These are phyloP conservation scores for Stachybotrys echinatus DNA, from an alignment of 2,329 filamentous ascomycete genomes.

Conservation along the genomic window DNA sequence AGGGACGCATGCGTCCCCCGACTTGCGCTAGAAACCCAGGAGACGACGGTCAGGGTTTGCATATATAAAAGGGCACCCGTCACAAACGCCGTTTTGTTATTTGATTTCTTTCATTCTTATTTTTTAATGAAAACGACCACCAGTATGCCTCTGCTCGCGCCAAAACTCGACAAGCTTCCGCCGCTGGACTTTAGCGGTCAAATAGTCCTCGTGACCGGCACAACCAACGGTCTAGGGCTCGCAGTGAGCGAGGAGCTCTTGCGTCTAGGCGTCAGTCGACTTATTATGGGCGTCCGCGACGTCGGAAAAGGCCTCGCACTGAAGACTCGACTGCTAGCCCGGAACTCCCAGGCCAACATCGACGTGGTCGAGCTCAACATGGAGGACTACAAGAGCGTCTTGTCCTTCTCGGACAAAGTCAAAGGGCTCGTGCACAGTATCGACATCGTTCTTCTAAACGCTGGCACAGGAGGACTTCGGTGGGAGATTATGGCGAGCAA, in stretches of 20 bases:
- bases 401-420: constrained; percentile 6
- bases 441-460: constrained; percentile 13
- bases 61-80: no score
- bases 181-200: constrained; percentile 14
- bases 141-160: neutral
- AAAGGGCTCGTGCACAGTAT: neutral
- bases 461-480: constrained; percentile 3
- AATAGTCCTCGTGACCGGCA: constrained; percentile 35
- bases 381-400: constrained; percentile 9
- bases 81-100: no score
- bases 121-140: neutral
- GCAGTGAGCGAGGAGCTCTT: constrained; percentile 33
- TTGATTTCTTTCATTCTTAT: neutral
- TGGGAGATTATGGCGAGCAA: constrained; percentile 4
- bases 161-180: neutral
- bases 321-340: constrained; percentile 3
- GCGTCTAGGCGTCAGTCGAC: constrained; percentile 21
- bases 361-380: constrained; percentile 11
- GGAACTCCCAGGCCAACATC: constrained; percentile 8
- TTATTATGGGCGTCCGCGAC: constrained; percentile 36
- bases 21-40: neutral
- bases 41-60: neutral
- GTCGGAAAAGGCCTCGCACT: constrained; percentile 20
- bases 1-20: no score
- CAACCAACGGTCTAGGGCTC: constrained; percentile 35